These are phyloP conservation scores for Barnettozyma siamensis DNA, from an alignment of 805 yeast species.

Conservation along the genomic window DNA sequence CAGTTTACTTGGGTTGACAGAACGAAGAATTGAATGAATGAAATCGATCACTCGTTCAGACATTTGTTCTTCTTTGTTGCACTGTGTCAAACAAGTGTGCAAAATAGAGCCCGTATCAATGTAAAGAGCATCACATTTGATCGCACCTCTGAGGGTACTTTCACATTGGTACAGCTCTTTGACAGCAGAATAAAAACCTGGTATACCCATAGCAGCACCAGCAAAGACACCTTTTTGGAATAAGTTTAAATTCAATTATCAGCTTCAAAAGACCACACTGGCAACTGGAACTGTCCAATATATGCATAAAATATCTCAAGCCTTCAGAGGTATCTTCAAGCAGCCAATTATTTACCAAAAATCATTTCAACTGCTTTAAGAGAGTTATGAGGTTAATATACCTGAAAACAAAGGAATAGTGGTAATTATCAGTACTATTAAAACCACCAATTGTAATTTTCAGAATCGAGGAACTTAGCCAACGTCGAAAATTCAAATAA, in stretches of 20 bases:
- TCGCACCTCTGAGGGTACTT: background rate
- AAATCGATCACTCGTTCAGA: slow-evolving; percentile 44
- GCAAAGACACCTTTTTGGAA: no score
- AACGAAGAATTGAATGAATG: slow-evolving; percentile 17
- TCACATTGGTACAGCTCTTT: background rate
- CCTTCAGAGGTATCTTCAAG: no score
- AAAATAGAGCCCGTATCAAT: slow-evolving; percentile 92
- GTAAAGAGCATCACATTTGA: slow-evolving; percentile 71
- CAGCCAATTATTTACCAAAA: no score
- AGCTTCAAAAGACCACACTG: no score
- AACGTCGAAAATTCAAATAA: background rate
- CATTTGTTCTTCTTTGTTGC: slow-evolving; percentile 61
- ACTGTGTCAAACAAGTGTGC: slow-evolving; percentile 77
- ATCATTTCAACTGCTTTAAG: no score
- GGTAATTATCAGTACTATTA: background rate
- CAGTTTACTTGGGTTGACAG: slow-evolving; percentile 60
- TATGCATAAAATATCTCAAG: no score
- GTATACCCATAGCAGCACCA: no score
- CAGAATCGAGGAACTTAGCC: slow-evolving; percentile 3
- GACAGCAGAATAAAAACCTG: no score
- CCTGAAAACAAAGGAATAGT: no score
- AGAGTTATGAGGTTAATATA: no score
- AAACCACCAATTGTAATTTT: slow-evolving; percentile 8
- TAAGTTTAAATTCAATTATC: no score
- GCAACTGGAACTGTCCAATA: no score